Evolutionary conservation across 2,329 filamentous ascomycete genomes (phyloP).

Genomic region (Talaromyces marneffei): DNA sequence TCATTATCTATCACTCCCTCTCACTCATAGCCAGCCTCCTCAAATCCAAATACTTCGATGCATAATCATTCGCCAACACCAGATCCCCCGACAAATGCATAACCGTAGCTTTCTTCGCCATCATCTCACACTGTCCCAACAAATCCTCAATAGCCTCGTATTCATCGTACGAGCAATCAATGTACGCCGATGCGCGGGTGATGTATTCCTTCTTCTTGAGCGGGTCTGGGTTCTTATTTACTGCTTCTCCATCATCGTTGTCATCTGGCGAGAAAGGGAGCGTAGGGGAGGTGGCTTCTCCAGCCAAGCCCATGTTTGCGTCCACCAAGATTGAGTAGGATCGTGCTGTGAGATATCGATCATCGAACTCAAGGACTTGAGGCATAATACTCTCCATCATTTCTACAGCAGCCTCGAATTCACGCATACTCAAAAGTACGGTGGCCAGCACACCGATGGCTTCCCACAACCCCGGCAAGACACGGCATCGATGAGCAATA

Average conservation of each 20-base stretch:
- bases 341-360: conserved; percentile 56
- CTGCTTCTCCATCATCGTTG: conserved; percentile 18
- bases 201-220: conserved; percentile 52
- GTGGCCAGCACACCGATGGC: conserved; percentile 61
- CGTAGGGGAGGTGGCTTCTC: conserved; percentile 22
- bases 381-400: conserved; percentile 67
- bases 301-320: conserved; percentile 71
- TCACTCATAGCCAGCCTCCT: conserved; percentile 37
- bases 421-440: conserved; percentile 63
- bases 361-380: conserved; percentile 66
- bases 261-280: neutral
- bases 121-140: conserved; percentile 67
- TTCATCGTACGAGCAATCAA: conserved; percentile 58
- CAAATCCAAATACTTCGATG: conserved; percentile 59
- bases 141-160: conserved; percentile 64
- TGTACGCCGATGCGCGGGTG: conserved; percentile 53
- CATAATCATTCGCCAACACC: conserved; percentile 59
- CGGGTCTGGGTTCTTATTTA: conserved; percentile 24
- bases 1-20: neutral
- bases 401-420: conserved; percentile 61
- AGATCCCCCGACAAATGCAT: conserved; percentile 64
- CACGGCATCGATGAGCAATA: conserved; percentile 62
- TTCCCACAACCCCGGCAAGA: conserved; percentile 67
- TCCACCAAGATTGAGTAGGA: conserved; percentile 69
- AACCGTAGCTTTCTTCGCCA: conserved; percentile 75